Base-by-base conservation (phyloP, 2,329 filamentous ascomycete genomes). In the Microsporum ferrugineum region DNA sequence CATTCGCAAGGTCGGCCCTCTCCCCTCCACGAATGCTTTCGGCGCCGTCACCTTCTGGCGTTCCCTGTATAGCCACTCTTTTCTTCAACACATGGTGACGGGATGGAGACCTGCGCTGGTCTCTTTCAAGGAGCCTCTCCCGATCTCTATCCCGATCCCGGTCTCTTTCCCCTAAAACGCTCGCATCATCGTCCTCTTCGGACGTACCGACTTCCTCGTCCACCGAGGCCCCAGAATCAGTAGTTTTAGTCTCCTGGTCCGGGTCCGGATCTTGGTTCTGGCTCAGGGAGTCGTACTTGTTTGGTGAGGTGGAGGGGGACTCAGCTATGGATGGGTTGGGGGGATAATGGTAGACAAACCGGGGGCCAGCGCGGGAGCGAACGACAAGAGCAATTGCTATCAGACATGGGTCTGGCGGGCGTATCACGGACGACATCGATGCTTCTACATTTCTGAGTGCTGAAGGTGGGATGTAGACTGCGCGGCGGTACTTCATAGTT, bases 291-390 rank as follows among this genome's bases (percentile, higher is more conserved):
- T 59, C 67, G 31, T 47, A 36, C 8, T 17, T 27, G 23, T 39
- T 49, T 7, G 43, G 41, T 4, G 39, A 27, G 63, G 69, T 72
- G 61, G 68, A 68, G 39, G 70, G 70, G 38, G 72, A 68, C 61
- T 73, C 69, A 43, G 74, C 66, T 38, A 71, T 71, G 61, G 77
- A 73, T 65, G 79, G 73, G 68, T 77, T 74, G 67, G 85, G 81
- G n/a, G 90, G 90, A 69, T 94, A 94, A 73, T 95, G 89, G 73
- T 91, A 95, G 68, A 94, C 87, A 68, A 94, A 87, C 65, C 85
- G 84, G 33, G 90, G 88, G 14, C 90, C 89, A 67, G 89, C 87
- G 65, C 87, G 84, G 38, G 88, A 88, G 65, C 88, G 83, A 68
- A 89, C 84, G 66, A 91, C 84, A 43, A 92, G 82, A 58, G 89